These are phyloP conservation scores for Alternaria sp. DNA, from an alignment of 2,329 filamentous ascomycete genomes.

Conservation along the genomic window DNA sequence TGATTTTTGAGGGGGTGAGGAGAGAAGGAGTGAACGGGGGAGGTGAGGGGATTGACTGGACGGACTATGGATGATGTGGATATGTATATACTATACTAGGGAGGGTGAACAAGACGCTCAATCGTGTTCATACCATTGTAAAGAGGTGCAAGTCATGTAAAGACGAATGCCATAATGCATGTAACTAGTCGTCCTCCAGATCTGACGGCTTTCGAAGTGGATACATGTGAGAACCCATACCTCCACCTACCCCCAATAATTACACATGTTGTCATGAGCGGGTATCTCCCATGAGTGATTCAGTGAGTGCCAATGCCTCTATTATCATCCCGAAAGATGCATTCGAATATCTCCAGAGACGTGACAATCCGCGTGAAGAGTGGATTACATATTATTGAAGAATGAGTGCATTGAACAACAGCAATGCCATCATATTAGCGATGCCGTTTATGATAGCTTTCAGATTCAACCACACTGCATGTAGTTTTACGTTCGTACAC, in stretches of 20 bases:
- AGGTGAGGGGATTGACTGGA: no score
- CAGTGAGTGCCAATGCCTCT: not conserved
- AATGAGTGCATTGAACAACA: not conserved
- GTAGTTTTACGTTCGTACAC: not conserved
- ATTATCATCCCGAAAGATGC: not conserved
- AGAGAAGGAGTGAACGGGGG: not conserved
- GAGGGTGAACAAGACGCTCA: not conserved
- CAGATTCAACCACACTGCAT: not conserved
- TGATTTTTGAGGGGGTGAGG: slow-evolving; percentile 66
- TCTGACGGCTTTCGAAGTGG: not conserved
- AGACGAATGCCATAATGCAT: no score
- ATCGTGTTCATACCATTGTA: not conserved
- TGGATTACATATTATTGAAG: no score
- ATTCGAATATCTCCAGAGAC: no score
- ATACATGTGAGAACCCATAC: not conserved
- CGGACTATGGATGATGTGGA: not conserved
- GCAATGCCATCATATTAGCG: no score
- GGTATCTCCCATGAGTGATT: not conserved
- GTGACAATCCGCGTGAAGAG: no score
- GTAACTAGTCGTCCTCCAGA: not conserved
- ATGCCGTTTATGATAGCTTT: no score
- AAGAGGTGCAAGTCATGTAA: not conserved
- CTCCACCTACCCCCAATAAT: not conserved
- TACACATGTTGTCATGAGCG: no score
- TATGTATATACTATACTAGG: not conserved